A percentile compares a stretch with the other conserved stretches of the same genome.
Conservation (phyloP, 78 protist genomes). For the Dictyostelium firmibasis region DNA sequence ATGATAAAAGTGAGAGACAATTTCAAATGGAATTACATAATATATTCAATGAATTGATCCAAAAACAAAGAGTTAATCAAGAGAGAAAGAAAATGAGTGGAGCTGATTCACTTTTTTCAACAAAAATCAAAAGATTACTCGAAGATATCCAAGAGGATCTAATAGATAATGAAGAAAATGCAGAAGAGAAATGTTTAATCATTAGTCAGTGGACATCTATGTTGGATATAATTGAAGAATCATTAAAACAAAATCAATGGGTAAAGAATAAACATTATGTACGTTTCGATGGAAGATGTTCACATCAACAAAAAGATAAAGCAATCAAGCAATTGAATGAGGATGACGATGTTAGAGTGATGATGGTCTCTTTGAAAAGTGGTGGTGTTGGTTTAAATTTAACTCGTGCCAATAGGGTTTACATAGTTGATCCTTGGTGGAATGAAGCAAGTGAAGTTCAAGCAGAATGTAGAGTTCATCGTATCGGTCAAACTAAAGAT, state of each 20-base stretch:
- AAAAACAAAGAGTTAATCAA: not conserved
- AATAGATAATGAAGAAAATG: not conserved
- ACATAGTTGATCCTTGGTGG: slow-evolving; percentile 78
- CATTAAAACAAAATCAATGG: not conserved
- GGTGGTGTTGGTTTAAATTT: slow-evolving; percentile 93
- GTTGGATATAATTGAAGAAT: slow-evolving; percentile 45
- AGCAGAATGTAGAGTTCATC: slow-evolving; percentile 84
- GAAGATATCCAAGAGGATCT: not conserved
- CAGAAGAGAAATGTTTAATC: slow-evolving; percentile 52
- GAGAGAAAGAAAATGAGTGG: not conserved
- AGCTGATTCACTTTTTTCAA: not conserved
- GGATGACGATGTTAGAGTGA: not conserved
- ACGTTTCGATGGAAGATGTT: slow-evolving; percentile 83
- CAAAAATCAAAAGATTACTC: not conserved
- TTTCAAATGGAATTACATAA: not conserved
- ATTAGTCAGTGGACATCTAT: slow-evolving; percentile 86
- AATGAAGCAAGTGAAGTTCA: not conserved
- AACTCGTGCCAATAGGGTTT: slow-evolving; percentile 84
- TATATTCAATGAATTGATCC: not conserved
- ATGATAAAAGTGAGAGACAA: not conserved
- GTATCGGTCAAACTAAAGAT: slow-evolving; percentile 85
- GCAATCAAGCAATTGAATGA: slow-evolving; percentile 39
- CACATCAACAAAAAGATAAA: not conserved
- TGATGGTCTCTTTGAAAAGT: slow-evolving; percentile 47
- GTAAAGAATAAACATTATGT: not conserved